These are phyloP conservation scores for Adansonia rubrostipa DNA, from an alignment of 441 rosid species.

Conservation along the genomic window DNA sequence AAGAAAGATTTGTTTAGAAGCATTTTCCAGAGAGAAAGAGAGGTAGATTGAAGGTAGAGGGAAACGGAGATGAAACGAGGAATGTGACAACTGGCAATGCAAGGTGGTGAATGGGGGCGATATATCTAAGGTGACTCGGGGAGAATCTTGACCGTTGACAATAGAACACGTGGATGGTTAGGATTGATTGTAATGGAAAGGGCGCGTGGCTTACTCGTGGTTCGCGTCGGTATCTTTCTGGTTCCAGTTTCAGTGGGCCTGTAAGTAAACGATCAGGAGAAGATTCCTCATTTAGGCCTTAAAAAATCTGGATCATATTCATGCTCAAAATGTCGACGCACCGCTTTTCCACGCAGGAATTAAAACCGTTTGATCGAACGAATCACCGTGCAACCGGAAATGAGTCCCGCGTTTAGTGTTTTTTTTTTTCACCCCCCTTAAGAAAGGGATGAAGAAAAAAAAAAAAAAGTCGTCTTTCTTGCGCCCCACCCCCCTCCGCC, in stretches of 20 bases:
- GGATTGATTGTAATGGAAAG: neutral
- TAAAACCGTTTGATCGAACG: too few species aligned
- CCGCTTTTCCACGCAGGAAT: too few species aligned
- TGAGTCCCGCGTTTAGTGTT: neutral
- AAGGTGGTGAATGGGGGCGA: neutral
- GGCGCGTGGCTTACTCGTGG: slow-evolving; percentile 21
- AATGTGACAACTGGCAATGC: neutral
- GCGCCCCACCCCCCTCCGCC: too few species aligned
- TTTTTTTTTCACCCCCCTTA: too few species aligned
- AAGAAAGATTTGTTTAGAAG: neutral
- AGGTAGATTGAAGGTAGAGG: neutral
- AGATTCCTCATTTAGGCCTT: too few species aligned
- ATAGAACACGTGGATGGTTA: slow-evolving; percentile 6
- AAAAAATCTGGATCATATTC: too few species aligned
- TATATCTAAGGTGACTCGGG: neutral
- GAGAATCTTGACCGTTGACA: neutral
- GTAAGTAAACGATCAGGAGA: too few species aligned
- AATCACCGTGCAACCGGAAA: too few species aligned
- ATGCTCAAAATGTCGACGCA: too few species aligned
- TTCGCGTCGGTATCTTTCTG: neutral
- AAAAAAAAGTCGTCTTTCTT: neutral
- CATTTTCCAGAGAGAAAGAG: slow-evolving; percentile 6
- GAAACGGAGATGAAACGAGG: slow-evolving; percentile 2
- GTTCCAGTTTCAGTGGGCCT: too few species aligned
- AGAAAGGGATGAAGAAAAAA: too few species aligned